Evolutionary conservation across 2,329 filamentous ascomycete species (phyloP).

Genomic region (Biscogniauxia mediterranea): DNA sequence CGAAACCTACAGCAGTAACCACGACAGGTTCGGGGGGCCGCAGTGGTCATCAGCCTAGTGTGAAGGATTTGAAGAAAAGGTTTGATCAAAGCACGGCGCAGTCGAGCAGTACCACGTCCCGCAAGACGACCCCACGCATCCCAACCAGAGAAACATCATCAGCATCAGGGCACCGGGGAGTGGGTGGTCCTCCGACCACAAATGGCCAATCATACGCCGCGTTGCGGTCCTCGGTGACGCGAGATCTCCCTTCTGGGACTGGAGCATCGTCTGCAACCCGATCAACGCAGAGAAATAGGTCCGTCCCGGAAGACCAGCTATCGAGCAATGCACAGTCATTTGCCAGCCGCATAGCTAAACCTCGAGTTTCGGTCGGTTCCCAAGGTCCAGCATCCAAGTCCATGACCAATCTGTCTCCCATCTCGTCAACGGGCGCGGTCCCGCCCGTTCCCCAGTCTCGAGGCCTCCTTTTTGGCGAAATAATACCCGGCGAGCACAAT

Average conservation of each 20-base stretch:
- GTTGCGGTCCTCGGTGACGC: constrained; percentile 38
- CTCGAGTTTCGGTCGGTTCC: constrained; percentile 39
- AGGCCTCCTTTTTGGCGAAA: constrained; percentile 72
- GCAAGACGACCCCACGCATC: constrained; percentile 35
- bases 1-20: constrained; percentile 30
- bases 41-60: constrained; percentile 57
- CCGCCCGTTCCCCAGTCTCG: constrained; percentile 35
- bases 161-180: constrained; percentile 34
- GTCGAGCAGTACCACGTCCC: constrained; percentile 32
- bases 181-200: constrained; percentile 23
- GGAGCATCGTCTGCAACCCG: constrained; percentile 31
- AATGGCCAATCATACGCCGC: constrained; percentile 41
- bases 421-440: constrained; percentile 25
- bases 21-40: constrained; percentile 27
- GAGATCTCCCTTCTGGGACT: constrained; percentile 31
- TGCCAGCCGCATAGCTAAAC: constrained; percentile 57
- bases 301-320: constrained; percentile 48
- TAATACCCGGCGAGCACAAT: constrained; percentile 59
- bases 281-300: constrained; percentile 45
- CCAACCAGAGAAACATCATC: constrained; percentile 36
- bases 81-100: constrained; percentile 63
- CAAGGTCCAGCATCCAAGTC: constrained; percentile 43
- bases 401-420: constrained; percentile 40
- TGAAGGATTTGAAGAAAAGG: constrained; percentile 76
- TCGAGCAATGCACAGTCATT: constrained; percentile 58